Conservation (phyloP, 495 filamentous ascomycete genomes). For the Tuber melanosporum region DNA sequence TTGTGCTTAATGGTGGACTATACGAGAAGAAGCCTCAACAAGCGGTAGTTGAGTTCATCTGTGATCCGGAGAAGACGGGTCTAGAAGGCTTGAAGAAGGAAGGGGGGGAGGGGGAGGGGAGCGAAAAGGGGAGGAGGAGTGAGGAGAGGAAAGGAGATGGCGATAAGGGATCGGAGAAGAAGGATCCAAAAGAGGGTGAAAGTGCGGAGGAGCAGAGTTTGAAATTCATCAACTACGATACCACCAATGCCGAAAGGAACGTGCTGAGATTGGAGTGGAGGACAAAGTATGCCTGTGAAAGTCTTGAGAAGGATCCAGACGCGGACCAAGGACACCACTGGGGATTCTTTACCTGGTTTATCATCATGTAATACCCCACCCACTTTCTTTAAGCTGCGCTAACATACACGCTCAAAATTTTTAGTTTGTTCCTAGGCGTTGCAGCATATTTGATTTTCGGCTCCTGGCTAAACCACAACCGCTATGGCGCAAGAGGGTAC, state of each 20-base stretch:
- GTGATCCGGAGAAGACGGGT: conserved; percentile 62
- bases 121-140: conserved; percentile 51
- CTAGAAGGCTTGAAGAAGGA: conserved; percentile 57
- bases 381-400: background rate
- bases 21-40: conserved; percentile 55
- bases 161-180: conserved; percentile 28
- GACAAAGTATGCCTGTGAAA: conserved; percentile 78
- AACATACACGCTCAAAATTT: background rate
- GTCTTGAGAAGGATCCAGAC: conserved; percentile 39
- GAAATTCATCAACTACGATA: conserved; percentile 63
- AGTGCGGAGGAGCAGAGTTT: conserved; percentile 55
- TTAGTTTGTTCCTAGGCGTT: conserved; percentile 71
- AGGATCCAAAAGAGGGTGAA: conserved; percentile 43
- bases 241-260: conserved; percentile 48
- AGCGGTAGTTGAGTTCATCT: conserved; percentile 78
- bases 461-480: conserved; percentile 98
- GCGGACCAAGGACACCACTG: conserved; percentile 50
- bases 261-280: conserved; percentile 70
- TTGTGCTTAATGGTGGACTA: conserved; percentile 64
- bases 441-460: conserved; percentile 95
- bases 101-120: conserved; percentile 38
- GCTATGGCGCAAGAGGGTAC: conserved; percentile 72
- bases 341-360: conserved; percentile 97
- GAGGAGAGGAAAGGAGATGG: conserved; percentile 44
- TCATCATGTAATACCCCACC: conserved; percentile 69